Evolutionary conservation across 192 early-diverging fungal species (phyloP), one percentile per base, ranked within the genome.

Genomic region (Backusella westeae): DNA sequence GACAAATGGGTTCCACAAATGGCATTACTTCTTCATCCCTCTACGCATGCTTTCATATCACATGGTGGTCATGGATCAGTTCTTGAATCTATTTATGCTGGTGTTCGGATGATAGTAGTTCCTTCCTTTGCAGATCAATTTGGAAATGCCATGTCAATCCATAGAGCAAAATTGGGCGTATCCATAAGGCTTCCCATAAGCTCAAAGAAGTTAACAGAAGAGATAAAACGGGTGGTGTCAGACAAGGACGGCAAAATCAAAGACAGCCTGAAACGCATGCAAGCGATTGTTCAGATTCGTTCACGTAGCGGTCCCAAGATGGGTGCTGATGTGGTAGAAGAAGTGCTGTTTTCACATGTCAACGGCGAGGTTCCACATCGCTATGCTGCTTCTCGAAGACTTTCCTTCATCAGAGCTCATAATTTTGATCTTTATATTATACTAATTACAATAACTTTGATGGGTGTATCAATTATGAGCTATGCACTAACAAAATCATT

Each of bases 1-100:
- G 46, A 49, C 21, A 4, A 17, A 0, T 21, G 75, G 74, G 75
- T 75, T 2, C 81, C 80, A 5, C 83, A 84, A 52, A 74, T 72
- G n/a, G 67, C 78, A 3, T 42, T 80, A 19, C 34, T 82, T 75
- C 74, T 3, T n/a, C n/a, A n/a, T n/a, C n/a, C n/a, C n/a, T n/a
- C n/a, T n/a, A n/a, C n/a, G n/a, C n/a, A n/a, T n/a, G n/a, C n/a
- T n/a, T n/a, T n/a, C n/a, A n/a, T n/a, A n/a, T n/a, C n/a, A n/a
- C 77, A 84, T 9, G 75, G 75, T 8, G 83, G 81, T 0, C 23
- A 53, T 7, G 67, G n/a, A n/a, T n/a, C n/a, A n/a, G 49, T 4
- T 82, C 81, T 26, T 23, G 83, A 84, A 75, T 65, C 77, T 0
- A 29, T 84, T 17, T 82, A 72, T 38, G 36, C 65, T 29, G 72